phyloP scores from a whole-genome alignment of 1,284 basidiomycete species.

The Takashimella koratensis region DNA sequence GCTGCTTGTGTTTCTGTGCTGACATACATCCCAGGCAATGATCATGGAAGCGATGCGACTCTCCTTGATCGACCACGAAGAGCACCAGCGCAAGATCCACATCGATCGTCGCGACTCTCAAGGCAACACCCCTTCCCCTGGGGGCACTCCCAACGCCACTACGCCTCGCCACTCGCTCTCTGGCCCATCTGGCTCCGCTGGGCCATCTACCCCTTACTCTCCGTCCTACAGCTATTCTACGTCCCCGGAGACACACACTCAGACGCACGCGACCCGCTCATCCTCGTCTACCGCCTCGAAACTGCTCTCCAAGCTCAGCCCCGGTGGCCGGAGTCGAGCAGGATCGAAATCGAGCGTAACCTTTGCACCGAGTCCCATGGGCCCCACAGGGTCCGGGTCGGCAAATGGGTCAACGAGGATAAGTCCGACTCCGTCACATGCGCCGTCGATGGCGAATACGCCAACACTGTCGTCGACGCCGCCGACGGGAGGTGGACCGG shows the following conservation, averaged over 20 bases:
- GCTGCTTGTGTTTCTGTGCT: no score
- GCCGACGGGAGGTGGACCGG: no score
- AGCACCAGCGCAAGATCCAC: conserved; percentile 47
- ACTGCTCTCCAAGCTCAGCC: conserved; percentile 33
- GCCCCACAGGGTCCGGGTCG: neutral
- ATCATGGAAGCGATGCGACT: conserved; percentile 98
- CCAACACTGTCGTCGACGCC: neutral
- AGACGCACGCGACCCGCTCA: no score
- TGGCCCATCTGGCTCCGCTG: conserved; percentile 2
- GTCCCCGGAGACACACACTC: neutral
- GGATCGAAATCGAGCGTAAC: conserved; percentile 20
- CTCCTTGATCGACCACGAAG: conserved; percentile 81
- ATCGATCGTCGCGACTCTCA: conserved; percentile 18
- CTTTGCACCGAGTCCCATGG: conserved; percentile 15
- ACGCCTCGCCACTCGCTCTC: conserved; percentile 6
- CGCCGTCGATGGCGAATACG: no score
- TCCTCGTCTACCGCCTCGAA: conserved; percentile 21
- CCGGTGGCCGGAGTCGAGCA: conserved; percentile 12
- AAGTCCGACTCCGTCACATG: neutral
- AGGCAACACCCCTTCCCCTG: neutral
- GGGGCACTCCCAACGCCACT: conserved; percentile 6
- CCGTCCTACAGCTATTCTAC: neutral
- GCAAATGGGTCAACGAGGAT: neutral
- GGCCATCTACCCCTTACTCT: conserved; percentile 4
- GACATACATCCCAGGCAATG: conserved; percentile 72